Base-by-base conservation (phyloP, 768 basidiomycete genomes). In the Pisolithus microcarpus region DNA sequence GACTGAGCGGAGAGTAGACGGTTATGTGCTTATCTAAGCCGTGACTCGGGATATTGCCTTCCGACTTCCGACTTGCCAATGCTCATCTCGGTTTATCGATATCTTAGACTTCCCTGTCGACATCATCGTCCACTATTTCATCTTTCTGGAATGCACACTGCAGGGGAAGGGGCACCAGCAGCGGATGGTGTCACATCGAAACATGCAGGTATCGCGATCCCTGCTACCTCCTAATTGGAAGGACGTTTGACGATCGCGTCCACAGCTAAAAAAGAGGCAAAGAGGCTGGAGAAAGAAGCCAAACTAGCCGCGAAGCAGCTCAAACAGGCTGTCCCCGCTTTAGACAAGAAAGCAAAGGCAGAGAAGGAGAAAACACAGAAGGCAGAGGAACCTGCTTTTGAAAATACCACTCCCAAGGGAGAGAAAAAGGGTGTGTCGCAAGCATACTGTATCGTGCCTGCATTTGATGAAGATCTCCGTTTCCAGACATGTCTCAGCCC, bases 361-460 rank as follows among this genome's bases (percentile, higher is more conserved):
- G 84, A 84, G 63, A 88, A 90, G 69, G 76, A 82, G 60, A 82
- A 91, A 69, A 76, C 82, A 59, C 82, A 81, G 67, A 82, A 81
- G 64, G 78, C 78, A 19, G 84, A 82, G 44, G 84, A 84, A 49
- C 74, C 73, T 1, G 74, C 75, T n/a, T 95, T 90, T 67, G 85
- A 95, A 53, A 93, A 96, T 70, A 82, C 78, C 3, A 96, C 93
- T 0, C 91, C 89, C 0, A 80, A 76, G 61, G 96, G 95, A 38
- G 78, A 95, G 64, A 98, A 97, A 77, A 98, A 98, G 72, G 92
- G 94, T 89, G 43, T 53, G 72, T 4, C 16, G 11, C 15, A 8
- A 36, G 19, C 16, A 2, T 11, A 13, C 2, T 11, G 26, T 18
- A 9, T 4, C 19, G 40, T 18, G 10, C 26, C 6, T 6, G 2